Base-by-base conservation (phyloP, 2,329 filamentous ascomycete species). In the Dactylella cylindrospora region DNA sequence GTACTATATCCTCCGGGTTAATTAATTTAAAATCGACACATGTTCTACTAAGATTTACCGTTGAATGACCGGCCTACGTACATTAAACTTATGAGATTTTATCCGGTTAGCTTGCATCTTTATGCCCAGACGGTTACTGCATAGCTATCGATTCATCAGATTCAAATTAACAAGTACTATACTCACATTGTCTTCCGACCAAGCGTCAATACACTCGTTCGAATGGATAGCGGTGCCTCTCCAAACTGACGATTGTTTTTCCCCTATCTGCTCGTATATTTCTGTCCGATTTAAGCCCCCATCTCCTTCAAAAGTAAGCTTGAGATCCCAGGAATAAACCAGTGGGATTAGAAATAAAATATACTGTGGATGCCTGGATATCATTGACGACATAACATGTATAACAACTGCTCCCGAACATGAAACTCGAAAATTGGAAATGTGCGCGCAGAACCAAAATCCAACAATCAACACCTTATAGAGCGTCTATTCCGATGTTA, bases 131-230 rank as follows among this genome's bases (percentile, higher is more conserved):
- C n/a, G 12, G 15, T 19, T 36, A n/a, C 4, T 41, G 20, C 47
- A 13, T 52, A 52, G 38, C 13, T 39, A 29, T 23, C 22, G 26
- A 36, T 52, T 13, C 19, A 28, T 19, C 32, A 12, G 2, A 6
- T 20, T 2, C 12, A n/a, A n/a, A n/a, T n/a, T n/a, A n/a, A n/a
- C n/a, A n/a, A n/a, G n/a, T n/a, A n/a, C n/a, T n/a, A n/a, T n/a
- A 50, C 57, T 54, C 20, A 62, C 57, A 35, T 62, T 62, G 7
- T 39, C 28, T n/a, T 38, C 22, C 1, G 55, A 45, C 55, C 55
- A 61, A 29, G 32, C 19, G n/a, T 61, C 55, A 20, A 43, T 33
- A 28, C 55, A 61, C 12, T 41, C 6, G 12, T 61, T 61, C 2
- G 55, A 51, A n/a, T 31, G 41, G 1, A 36, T 41, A 3, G 49